Base-by-base conservation (phyloP, 805 yeast species). In the Barnettozyma californica region DNA sequence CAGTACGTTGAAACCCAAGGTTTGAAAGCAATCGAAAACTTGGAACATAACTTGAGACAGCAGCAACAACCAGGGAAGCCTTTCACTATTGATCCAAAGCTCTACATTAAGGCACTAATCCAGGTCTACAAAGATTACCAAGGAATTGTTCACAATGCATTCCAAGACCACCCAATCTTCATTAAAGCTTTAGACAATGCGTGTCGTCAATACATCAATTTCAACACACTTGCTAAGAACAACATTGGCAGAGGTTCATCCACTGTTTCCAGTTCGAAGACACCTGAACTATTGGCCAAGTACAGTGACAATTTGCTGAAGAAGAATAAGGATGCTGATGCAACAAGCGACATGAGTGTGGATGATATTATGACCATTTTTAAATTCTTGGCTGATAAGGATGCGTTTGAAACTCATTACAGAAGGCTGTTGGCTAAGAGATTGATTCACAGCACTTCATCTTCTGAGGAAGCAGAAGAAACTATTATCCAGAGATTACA, bases 381-480 rank as follows among this genome's bases (percentile, higher is more conserved):
- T 74, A 84, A 83, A 61, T 92, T 87, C 63, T 76, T 95, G 50
- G 90, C 87, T 40, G 98, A 94, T 65, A 91, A 90, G 66, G 98
- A 95, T 70, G 87, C 94, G 38, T 95, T 94, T 68, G 98, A 94
- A 69, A 85, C 84, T 52, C 86, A 87, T 70, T 94, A 94, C 68
- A 82, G 97, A 66, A 80, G 97, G 53, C 73, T 85, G 62, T 76
- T 94, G 58, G 92, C 98, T 10, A 87, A 85, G 64, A 80, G 99
- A 64, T 77, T 94, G 57, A 91, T 94, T 59, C 84, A 86, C 62
- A 86, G 90, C 57, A 81, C 94, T 18, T 85, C 96, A 3, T 83
- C 87, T 41, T 83, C 89, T 33, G 95, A 87, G 49, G 78, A 81
- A 53, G 77, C 78, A 41, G 99, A 94, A 69, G 92, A 88, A 56